These are phyloP conservation scores for Phalaenopsis hybrid DNA, from an alignment of 116 monocot genomes.

Conservation along the genomic window DNA sequence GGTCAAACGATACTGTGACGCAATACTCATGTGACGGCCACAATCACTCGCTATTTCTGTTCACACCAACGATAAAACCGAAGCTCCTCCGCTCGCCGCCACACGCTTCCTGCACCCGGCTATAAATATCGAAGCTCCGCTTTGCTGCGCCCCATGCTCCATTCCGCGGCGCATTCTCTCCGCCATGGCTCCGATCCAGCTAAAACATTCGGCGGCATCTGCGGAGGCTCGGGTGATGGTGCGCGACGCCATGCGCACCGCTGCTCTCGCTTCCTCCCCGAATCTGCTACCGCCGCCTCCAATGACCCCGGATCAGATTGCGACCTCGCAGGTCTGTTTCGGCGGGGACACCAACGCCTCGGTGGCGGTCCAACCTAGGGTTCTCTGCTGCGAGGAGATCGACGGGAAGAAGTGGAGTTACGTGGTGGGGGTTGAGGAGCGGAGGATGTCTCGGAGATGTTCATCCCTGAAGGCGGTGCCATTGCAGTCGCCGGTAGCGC, in stretches of 20 bases:
- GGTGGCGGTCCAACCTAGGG: constrained; percentile 14
- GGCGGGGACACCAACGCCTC: constrained; percentile 19
- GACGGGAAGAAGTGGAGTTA: constrained; percentile 89
- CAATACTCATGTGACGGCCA: no score
- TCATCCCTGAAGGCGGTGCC: constrained; percentile 72
- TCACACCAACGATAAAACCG: not conserved
- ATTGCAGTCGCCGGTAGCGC: constrained; percentile 53
- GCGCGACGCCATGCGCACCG: no score
- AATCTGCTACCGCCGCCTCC: not conserved
- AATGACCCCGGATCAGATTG: constrained; percentile 13
- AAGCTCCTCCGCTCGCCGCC: not conserved
- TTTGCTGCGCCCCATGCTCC: not conserved
- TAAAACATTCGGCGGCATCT: no score
- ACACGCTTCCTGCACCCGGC: not conserved
- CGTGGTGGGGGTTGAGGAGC: constrained; percentile 40
- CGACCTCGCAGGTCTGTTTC: constrained; percentile 31
- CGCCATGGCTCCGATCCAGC: no score
- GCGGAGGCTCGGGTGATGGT: no score
- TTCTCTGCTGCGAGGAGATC: constrained; percentile 82
- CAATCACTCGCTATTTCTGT: no score
- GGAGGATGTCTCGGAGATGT: constrained; percentile 16
- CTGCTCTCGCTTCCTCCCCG: no score
- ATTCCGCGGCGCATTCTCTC: no score
- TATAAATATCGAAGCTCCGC: not conserved
- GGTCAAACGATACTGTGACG: no score